Base-by-base conservation (phyloP, 352 stramenopile genomes). In the Phytophthora rubi region DNA sequence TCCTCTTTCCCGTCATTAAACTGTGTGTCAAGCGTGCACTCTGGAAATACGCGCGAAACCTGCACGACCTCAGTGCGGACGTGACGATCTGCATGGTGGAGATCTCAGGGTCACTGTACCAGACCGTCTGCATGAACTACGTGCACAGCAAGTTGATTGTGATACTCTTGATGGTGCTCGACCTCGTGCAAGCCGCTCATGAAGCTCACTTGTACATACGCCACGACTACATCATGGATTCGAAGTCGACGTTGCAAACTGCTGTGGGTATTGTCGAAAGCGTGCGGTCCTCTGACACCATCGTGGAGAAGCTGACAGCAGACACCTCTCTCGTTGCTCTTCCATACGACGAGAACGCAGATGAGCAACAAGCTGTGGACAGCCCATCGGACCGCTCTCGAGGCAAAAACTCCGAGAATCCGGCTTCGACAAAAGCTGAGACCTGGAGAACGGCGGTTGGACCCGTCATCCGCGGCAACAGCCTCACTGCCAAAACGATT, bases 81-180 rank as follows among this genome's bases (percentile, higher is more conserved):
- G 67, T 75, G 39, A 75, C 61, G 0, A 57, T 78, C 21, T 77
- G 66, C 61, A 65, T 74, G 56, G 58, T 70, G 18, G 66, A 78
- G 48, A 75, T 78, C 53, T 71, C 62, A 0, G 53, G 71, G 3
- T 72, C 71, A 44, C 67, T 78, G n/a, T 79, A 73, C 33, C 57
- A 76, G 58, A 78, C 61, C 4, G 54, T 68, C n/a, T 76, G 52
- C 26, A 58, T 76, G 64, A 62, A 77, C 51, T 68, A 69, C 54
- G 67, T 74, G 21, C 35, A 58, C 26, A 68, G 5, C 13, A 53
- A 37, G 0, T n/a, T 64, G 13, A 74, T 70, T 47, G 60, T 51
- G 13, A 0, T 59, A 10, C 26, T 74, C 8, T 28, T 74, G 18
- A 58, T 70, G 53, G 53, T 10, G 9, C 44, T 73, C 15, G 66